Conservation (phyloP, 2,329 filamentous ascomycete genomes). For the Epichloe gansuensis region DNA sequence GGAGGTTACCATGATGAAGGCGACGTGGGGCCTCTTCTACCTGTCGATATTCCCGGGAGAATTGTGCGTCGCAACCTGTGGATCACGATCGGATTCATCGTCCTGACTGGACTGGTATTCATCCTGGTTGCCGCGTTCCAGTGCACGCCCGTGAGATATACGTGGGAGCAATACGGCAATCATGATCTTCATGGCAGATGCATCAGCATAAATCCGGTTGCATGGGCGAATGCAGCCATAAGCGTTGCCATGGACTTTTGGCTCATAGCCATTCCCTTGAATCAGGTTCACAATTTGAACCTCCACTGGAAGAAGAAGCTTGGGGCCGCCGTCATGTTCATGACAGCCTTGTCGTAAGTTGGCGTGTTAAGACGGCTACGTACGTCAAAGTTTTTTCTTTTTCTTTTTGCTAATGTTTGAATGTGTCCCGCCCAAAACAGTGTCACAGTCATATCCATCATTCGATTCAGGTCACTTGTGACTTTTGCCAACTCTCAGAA, state of each 20-base stretch:
- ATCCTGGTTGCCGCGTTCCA: conserved; percentile 29
- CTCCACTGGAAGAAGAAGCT: conserved; percentile 29
- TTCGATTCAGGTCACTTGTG: conserved; percentile 10
- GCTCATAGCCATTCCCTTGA: conserved; percentile 32
- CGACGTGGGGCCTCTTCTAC: conserved; percentile 36
- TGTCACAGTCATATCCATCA: conserved; percentile 11
- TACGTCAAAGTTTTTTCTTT: no score
- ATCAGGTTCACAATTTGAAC: conserved; percentile 22
- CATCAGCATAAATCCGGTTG: conserved; percentile 29
- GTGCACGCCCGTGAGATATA: conserved; percentile 31
- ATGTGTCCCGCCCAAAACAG: neutral
- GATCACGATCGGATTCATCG: conserved; percentile 22
- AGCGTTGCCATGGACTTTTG: conserved; percentile 34
- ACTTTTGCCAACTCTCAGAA: conserved; percentile 11
- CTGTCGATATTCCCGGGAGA: conserved; percentile 31
- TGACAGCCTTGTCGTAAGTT: conserved; percentile 7
- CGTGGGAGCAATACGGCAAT: conserved; percentile 36
- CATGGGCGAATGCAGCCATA: conserved; percentile 32
- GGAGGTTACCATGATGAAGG: conserved; percentile 29
- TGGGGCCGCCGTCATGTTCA: conserved; percentile 28
- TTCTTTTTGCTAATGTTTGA: no score
- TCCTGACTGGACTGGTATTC: conserved; percentile 24
- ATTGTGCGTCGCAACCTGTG: conserved; percentile 23
- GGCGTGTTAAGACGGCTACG: no score
- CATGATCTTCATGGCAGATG: conserved; percentile 28